These are phyloP conservation scores for Coelastrella sp. DNA, from an alignment of 139 green algal species.

Conservation along the genomic window DNA sequence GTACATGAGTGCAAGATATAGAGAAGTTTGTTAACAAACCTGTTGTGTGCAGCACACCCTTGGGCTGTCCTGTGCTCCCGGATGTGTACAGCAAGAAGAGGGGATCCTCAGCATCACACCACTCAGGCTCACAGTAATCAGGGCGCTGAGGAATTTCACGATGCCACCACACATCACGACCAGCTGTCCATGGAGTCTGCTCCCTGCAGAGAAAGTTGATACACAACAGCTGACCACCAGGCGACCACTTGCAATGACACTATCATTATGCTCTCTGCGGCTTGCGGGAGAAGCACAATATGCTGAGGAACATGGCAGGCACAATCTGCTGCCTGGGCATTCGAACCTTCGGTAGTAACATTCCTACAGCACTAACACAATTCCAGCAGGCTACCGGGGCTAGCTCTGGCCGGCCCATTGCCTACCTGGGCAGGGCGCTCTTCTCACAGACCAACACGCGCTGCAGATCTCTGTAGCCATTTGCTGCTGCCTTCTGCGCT, in stretches of 20 bases:
- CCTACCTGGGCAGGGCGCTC: constrained; percentile 58
- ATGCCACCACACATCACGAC: constrained; percentile 90
- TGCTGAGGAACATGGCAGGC: background rate
- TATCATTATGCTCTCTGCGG: no score
- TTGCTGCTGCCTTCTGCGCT: constrained; percentile 35
- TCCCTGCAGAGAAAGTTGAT: constrained; percentile 24
- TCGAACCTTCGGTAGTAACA: no score
- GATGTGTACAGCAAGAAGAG: constrained; percentile 98
- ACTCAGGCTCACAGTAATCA: constrained; percentile 82
- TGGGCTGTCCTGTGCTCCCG: constrained; percentile 92
- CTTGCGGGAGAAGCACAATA: background rate
- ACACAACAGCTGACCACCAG: no score
- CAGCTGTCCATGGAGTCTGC: constrained; percentile 60
- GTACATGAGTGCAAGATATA: no score
- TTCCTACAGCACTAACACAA: background rate
- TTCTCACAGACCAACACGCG: constrained; percentile 88
- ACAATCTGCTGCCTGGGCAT: no score
- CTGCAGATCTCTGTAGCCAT: constrained; percentile 37
- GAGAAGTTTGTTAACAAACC: background rate
- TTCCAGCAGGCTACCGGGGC: no score
- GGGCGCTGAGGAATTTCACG: constrained; percentile 72
- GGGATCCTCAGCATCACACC: constrained; percentile 91
- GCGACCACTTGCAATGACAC: no score
- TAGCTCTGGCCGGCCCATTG: no score
- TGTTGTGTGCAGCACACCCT: constrained; percentile 95